Base-by-base conservation (phyloP, 164 flowering plant genomes). In the Annona cherimola region DNA sequence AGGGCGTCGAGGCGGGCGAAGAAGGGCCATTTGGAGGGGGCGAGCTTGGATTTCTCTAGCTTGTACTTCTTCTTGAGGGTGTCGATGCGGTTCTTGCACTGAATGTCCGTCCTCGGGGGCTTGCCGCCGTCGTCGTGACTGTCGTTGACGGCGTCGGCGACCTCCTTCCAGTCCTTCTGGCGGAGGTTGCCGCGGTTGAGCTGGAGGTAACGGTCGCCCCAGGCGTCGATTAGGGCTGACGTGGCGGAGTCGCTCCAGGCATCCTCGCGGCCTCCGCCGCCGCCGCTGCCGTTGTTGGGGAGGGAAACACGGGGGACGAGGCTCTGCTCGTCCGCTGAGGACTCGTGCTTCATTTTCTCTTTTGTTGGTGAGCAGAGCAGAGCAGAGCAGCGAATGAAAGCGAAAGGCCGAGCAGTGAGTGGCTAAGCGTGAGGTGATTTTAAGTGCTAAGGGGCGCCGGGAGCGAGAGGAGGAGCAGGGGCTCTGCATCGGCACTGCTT, bases 201-300 rank as follows among this genome's bases (percentile, higher is more conserved):
- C 9, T 76, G 76, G 7, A 89, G 43, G 72, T 83, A 90, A 16
- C 92, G 92, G 66, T 83, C 84, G 4, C 95, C 97, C 97, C 95
- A 92, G 0, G 90, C 89, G 41, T 89, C 89, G 77, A 92, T 79
- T n/a, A 92, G 81, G 41, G 84, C 80, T n/a, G 61, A 70, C 14
- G 95, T 88, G n/a, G 91, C 93, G 18, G 76, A 89, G 64, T 87
- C 93, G 78, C 84, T 87, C 95, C 97, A 92, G 62, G 90, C 86
- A 69, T 90, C 95, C 45, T 90, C 94, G 5, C 97, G 87, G 54
- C 77, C 82, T 75, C 35, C 64, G 71, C 72, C 5, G 35, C 26
- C 7, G 19, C 35, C 62, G 64, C 35, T 46, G 42, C 18, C 63
- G 67, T 69, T 62, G 73, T 44, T 72, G 73, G 54, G 62, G 16